Evolutionary conservation across 2,329 filamentous ascomycete species (phyloP), one percentile per base, ranked within the genome.

Genomic region (Graphium sp.): DNA sequence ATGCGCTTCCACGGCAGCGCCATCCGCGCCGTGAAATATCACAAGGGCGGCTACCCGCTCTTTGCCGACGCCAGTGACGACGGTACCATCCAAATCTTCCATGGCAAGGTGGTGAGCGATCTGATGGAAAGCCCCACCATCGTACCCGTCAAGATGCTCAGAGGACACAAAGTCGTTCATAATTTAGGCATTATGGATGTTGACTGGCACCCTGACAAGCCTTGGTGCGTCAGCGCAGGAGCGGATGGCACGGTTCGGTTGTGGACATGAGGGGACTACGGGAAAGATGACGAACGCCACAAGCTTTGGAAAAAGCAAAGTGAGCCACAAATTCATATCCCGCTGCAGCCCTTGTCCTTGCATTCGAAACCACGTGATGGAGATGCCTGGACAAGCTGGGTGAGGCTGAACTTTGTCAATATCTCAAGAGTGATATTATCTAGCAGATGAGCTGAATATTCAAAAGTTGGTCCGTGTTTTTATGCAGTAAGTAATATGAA

Each of bases 31-130:
- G 89, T 94, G 31, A 75, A 72, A 40, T 98, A 80, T 54, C 91
- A 98, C 53, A 74, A 74, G 33, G 72, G 74, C 34, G 64, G 67
- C 7, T 69, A 66, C 23, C 85, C 89, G 12, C 63, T 98, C 20
- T 95, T 98, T 45, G 89, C 85, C 1, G 87, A 95, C 48, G 84
- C 83, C 13, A 89, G 80, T 49, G 91, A 98, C 48, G 89, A 98
- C 49, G 89, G 89, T 17, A 83, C 77, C 13, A 57, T 95, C 39
- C 89, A 98, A 51, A 80, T 98, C 30, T 95, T 95, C 70, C 87
- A 95, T 49, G 87, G 84, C 32, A 92, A 87, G 54, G 87, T 95
- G 17, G 84, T 91, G 18, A 83, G 75, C 35, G 89, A 98, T 49
- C 62, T 93, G 48, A 82, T 98, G 70, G 84, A 92, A 58, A 93